Conservation (phyloP, 2,329 filamentous ascomycete species). For the Biscogniauxia sp. region DNA sequence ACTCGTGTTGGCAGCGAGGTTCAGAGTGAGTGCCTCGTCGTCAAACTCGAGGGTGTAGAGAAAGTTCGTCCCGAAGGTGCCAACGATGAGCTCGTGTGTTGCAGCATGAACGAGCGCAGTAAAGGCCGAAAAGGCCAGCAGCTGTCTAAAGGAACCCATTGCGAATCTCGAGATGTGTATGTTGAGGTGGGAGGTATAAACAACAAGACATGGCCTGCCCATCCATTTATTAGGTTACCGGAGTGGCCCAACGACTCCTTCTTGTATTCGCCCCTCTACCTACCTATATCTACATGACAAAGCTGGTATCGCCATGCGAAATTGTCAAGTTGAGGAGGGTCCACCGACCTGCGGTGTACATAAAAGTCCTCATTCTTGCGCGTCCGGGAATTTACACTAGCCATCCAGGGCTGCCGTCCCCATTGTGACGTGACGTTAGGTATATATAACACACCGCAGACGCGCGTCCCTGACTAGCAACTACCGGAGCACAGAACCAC, state of each 20-base stretch:
- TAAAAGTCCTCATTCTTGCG: background rate
- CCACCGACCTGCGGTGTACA: background rate
- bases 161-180: background rate
- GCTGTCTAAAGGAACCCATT: background rate
- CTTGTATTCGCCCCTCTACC: background rate
- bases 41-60: slow-evolving; percentile 32
- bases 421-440: background rate
- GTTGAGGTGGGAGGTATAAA: background rate
- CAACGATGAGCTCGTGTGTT: slow-evolving; percentile 29
- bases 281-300: background rate
- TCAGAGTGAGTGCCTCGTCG: slow-evolving; percentile 23
- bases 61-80: slow-evolving; percentile 25
- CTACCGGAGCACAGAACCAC: background rate
- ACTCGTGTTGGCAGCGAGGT: slow-evolving; percentile 22
- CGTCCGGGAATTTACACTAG: background rate
- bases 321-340: background rate
- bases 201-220: background rate
- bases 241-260: background rate
- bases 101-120: slow-evolving; percentile 7
- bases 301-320: background rate
- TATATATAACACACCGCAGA: background rate
- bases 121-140: slow-evolving; percentile 2
- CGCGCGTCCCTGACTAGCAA: background rate
- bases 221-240: background rate
- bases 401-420: background rate